phyloP scores from a whole-genome alignment of 2,329 filamentous ascomycete genomes.

The Sporothrix brasiliensis region DNA sequence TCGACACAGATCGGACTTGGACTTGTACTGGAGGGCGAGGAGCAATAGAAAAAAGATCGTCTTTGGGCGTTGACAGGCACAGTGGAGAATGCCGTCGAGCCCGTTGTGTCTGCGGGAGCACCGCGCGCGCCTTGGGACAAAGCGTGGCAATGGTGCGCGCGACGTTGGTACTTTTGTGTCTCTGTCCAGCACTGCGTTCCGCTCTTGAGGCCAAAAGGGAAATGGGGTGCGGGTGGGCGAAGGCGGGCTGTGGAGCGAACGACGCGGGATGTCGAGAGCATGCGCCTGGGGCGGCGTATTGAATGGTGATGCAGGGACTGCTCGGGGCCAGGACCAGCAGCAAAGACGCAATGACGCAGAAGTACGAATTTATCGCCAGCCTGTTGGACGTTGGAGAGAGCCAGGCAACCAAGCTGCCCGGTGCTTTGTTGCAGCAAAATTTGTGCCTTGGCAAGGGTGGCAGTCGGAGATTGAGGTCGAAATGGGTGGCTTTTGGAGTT shows the following conservation, averaged over 20 bases:
- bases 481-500: not conserved
- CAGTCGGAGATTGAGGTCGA: not conserved
- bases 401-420: not conserved
- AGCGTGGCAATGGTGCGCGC: not conserved
- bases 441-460: not conserved
- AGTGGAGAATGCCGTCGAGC: not conserved
- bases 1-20: not conserved
- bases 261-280: conserved; percentile 7
- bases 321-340: not conserved
- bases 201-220: not conserved
- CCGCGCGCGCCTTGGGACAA: not conserved
- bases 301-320: conserved; percentile 12
- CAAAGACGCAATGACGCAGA: not conserved
- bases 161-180: not conserved
- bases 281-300: not conserved
- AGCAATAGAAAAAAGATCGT: not conserved
- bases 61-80: too few relatives aligned
- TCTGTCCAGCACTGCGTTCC: not conserved
- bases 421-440: not conserved
- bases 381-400: not conserved
- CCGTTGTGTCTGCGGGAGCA: not conserved
- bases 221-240: not conserved
- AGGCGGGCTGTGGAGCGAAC: conserved; percentile 6
- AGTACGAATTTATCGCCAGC: not conserved
- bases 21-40: not conserved